These are phyloP conservation scores for Dichotomopilus funicola DNA, from an alignment of 2,329 filamentous ascomycete species.

Conservation along the genomic window DNA sequence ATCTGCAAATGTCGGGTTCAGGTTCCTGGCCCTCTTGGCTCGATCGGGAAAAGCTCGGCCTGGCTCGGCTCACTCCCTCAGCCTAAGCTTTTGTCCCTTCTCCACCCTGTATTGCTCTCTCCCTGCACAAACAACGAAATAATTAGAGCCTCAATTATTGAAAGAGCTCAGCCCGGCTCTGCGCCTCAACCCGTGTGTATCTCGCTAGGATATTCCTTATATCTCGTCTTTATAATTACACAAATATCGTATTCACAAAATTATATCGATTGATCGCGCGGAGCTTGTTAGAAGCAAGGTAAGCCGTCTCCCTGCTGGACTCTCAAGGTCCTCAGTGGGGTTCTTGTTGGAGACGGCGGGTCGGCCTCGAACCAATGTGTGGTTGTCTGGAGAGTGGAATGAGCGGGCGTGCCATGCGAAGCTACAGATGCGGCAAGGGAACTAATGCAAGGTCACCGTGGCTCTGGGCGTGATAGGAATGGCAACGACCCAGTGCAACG, in stretches of 20 bases:
- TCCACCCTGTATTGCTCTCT: background rate
- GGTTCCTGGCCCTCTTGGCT: background rate
- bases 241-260: no score
- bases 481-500: background rate
- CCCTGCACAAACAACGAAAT: no score
- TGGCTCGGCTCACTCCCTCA: background rate
- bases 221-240: no score
- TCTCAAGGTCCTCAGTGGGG: constrained; percentile 2
- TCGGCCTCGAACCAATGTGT: background rate
- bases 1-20: background rate
- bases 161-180: no score
- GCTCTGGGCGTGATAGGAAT: constrained; percentile 10
- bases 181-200: no score
- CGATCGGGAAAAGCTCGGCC: background rate
- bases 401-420: background rate
- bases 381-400: background rate
- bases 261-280: no score
- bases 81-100: background rate
- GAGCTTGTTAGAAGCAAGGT: no score
- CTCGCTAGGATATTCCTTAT: no score
- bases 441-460: constrained; percentile 19
- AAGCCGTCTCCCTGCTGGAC: background rate
- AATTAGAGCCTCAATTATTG: no score
- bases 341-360: no score
- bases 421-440: constrained; percentile 18